A percentile compares a stretch with the other conserved stretches of the same genome.
Conservation (phyloP, 306 rosid genomes). For the Clitoria ternatea region DNA sequence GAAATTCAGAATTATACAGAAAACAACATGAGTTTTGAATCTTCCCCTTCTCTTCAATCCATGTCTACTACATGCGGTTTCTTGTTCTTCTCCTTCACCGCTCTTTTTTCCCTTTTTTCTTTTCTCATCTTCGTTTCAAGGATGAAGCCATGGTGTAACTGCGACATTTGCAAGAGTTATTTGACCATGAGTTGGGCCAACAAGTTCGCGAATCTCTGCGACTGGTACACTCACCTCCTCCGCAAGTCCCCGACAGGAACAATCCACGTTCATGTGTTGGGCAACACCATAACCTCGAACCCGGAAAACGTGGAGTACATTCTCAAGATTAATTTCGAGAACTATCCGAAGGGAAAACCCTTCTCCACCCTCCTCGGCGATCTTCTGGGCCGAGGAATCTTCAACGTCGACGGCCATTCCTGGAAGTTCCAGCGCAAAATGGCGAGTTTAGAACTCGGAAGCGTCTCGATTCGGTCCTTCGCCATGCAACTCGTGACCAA, state of each 20-base stretch:
- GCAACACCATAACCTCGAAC: slow-evolving; percentile 61
- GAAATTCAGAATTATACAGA: background rate
- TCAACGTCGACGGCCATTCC: slow-evolving; percentile 68
- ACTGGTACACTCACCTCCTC: slow-evolving; percentile 81
- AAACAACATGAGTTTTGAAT: slow-evolving; percentile 4
- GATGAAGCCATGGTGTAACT: slow-evolving; percentile 76
- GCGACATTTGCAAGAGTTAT: slow-evolving; percentile 50
- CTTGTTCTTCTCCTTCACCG: slow-evolving; percentile 66
- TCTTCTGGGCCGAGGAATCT: slow-evolving; percentile 76
- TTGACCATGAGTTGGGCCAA: slow-evolving; percentile 39
- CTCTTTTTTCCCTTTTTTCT: slow-evolving; percentile 50
- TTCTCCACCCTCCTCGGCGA: slow-evolving; percentile 79
- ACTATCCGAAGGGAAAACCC: slow-evolving; percentile 76
- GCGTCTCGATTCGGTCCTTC: slow-evolving; percentile 52
- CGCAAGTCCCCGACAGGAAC: slow-evolving; percentile 47
- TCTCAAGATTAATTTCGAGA: slow-evolving; percentile 62
- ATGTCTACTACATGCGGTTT: slow-evolving; percentile 28
- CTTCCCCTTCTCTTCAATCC: slow-evolving; percentile 24
- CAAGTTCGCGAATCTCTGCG: slow-evolving; percentile 49
- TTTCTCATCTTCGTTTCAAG: slow-evolving; percentile 48
- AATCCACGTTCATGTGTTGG: slow-evolving; percentile 59
- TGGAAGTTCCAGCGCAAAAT: slow-evolving; percentile 84
- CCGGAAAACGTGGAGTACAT: slow-evolving; percentile 75
- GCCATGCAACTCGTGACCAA: slow-evolving; percentile 45
- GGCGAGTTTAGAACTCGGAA: slow-evolving; percentile 76